Percentiles rank a stretch among this genome's conserved stretches.
Evolutionary conservation across 1,139 yeast genomes (phyloP).

Genomic region (Kazachstania sp.): DNA sequence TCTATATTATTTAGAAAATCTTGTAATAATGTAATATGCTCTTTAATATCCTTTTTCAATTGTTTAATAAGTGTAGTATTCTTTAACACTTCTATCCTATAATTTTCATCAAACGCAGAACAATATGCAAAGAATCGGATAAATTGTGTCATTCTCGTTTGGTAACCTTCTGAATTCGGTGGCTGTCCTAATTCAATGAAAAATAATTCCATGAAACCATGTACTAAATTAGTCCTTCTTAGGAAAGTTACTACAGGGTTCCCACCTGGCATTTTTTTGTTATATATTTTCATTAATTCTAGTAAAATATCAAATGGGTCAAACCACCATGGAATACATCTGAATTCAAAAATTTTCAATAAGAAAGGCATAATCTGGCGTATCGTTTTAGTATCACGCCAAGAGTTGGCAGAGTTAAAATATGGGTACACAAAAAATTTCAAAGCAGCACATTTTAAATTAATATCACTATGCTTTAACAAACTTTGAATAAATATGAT

Average conservation of each 20-base stretch:
- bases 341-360: constrained; percentile 20
- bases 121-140: constrained; percentile 24
- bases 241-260: constrained; percentile 23
- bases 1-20: constrained; percentile 17
- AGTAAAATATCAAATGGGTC: constrained; percentile 24
- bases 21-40: constrained; percentile 17
- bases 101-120: constrained; percentile 25
- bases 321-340: constrained; percentile 27
- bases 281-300: constrained; percentile 17
- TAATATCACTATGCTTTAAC: constrained; percentile 17
- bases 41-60: constrained; percentile 19
- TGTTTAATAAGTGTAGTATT: constrained; percentile 17
- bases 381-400: constrained; percentile 14
- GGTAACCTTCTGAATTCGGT: constrained; percentile 13
- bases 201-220: constrained; percentile 22
- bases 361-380: constrained; percentile 22
- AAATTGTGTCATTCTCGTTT: constrained; percentile 17
- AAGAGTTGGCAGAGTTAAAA: constrained; percentile 9
- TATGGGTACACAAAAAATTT: constrained; percentile 18
- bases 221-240: constrained; percentile 19
- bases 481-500: constrained; percentile 18
- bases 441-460: constrained; percentile 20
- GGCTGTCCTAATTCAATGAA: constrained; percentile 17
- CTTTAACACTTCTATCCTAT: constrained; percentile 20
- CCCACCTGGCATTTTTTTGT: constrained; percentile 18